Evolutionary conservation across 257 asterid species (phyloP).

Genomic region (Lycium ferocissimum): DNA sequence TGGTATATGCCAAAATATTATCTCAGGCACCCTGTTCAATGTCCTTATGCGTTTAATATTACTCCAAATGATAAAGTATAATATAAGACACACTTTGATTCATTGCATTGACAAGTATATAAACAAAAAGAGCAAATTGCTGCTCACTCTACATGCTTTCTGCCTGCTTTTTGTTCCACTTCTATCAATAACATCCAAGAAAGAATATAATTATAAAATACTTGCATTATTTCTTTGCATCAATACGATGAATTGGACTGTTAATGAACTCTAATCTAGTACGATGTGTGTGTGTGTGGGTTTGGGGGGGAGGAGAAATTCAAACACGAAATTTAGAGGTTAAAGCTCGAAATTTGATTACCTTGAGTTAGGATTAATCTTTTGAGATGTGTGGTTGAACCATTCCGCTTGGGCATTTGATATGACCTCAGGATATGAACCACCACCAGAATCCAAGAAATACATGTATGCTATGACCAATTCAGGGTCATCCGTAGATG

Average conservation of each 20-base stretch:
- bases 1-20: constrained; percentile 93
- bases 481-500: constrained; percentile 49
- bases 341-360: constrained; percentile 33
- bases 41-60: neutral
- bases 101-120: neutral
- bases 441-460: constrained; percentile 94
- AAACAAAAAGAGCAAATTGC: neutral
- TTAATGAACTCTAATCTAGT: neutral
- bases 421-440: constrained; percentile 84
- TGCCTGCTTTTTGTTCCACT: neutral
- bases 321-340: neutral
- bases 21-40: constrained; percentile 71
- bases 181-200: neutral
- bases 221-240: neutral
- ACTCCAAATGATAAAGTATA: neutral
- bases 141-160: neutral
- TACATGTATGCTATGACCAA: constrained; percentile 64
- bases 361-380: constrained; percentile 77
- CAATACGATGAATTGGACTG: neutral
- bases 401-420: constrained; percentile 79
- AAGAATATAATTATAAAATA: neutral
- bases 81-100: neutral
- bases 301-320: neutral
- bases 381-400: constrained; percentile 61
- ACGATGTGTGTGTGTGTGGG: neutral